Conservation (phyloP, 495 filamentous ascomycete genomes). For the Pyrenopolyporus hunteri region DNA sequence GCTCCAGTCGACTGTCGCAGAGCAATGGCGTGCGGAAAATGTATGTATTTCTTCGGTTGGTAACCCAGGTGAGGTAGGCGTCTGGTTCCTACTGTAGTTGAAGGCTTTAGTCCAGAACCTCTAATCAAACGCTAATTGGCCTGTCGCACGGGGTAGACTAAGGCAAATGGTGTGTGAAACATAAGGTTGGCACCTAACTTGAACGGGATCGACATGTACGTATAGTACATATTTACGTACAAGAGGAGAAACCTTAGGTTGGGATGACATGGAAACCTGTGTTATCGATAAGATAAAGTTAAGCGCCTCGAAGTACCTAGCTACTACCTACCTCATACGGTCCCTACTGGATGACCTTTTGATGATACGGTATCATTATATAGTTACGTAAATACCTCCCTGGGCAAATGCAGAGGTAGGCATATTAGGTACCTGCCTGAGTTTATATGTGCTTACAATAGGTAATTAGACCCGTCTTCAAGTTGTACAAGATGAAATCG, state of each 20-base stretch:
- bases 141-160: conserved; percentile 16
- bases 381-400: no score
- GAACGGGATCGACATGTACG: conserved; percentile 1
- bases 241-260: neutral
- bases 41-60: conserved; percentile 9
- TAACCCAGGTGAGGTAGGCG: conserved; percentile 4
- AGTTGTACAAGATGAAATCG: no score
- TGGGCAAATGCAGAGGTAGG: no score
- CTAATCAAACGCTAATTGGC: conserved; percentile 22
- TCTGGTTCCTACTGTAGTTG: conserved; percentile 7
- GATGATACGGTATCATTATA: no score
- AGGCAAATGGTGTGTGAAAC: conserved; percentile 31
- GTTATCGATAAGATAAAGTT: no score
- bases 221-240: conserved; percentile 19
- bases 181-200: conserved; percentile 31
- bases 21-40: conserved; percentile 12
- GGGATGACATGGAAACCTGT: no score
- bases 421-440: no score
- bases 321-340: no score
- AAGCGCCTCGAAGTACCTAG: no score
- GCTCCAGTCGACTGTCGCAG: conserved; percentile 1
- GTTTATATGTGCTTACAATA: no score
- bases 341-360: no score
- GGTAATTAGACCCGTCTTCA: no score
- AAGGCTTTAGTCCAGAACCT: conserved; percentile 7